Percentiles rank a stretch among this genome's conserved stretches.
Evolutionary conservation across 192 early-diverging fungal genomes (phyloP).

Genomic region (Podochytrium sp.): DNA sequence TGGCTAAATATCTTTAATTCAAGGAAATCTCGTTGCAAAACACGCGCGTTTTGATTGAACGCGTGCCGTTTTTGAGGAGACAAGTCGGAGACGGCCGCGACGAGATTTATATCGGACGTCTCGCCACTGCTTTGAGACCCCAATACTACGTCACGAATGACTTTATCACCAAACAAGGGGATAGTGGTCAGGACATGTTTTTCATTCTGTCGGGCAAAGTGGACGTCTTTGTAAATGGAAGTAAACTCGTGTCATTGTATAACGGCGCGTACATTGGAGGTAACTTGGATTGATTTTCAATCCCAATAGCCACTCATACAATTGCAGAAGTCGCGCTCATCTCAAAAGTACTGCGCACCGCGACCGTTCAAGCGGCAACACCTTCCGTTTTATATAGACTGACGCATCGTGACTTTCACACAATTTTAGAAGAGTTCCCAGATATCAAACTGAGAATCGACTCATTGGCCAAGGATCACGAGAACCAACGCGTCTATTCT

Average conservation of each 20-base stretch:
- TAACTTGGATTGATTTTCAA: slow-evolving; percentile 22
- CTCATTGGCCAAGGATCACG: background rate
- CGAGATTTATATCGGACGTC: slow-evolving; percentile 29
- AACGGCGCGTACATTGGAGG: slow-evolving; percentile 46
- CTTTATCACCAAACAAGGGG: slow-evolving; percentile 34
- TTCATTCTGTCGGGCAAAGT: slow-evolving; percentile 34
- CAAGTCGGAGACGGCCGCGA: slow-evolving; percentile 33
- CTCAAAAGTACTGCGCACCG: background rate
- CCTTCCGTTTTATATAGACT: background rate
- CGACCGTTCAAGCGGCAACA: background rate
- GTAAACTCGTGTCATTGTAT: slow-evolving; percentile 14
- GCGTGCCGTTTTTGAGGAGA: slow-evolving; percentile 38
- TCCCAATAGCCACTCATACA: background rate
- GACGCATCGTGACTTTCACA: slow-evolving; percentile 2
- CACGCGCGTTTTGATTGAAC: slow-evolving; percentile 18
- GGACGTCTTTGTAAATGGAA: slow-evolving; percentile 30
- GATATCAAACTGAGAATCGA: background rate
- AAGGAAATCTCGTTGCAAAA: slow-evolving; percentile 44
- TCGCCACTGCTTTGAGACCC: slow-evolving; percentile 1
- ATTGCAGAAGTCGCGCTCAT: slow-evolving; percentile 9
- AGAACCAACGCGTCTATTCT: too few relatives aligned
- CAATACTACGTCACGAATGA: slow-evolving; percentile 35
- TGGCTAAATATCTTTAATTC: too few relatives aligned
- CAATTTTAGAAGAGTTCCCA: background rate
- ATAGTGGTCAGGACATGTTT: slow-evolving; percentile 36